Conservation (phyloP, 2,329 filamentous ascomycete genomes). For the Capronia americana region DNA sequence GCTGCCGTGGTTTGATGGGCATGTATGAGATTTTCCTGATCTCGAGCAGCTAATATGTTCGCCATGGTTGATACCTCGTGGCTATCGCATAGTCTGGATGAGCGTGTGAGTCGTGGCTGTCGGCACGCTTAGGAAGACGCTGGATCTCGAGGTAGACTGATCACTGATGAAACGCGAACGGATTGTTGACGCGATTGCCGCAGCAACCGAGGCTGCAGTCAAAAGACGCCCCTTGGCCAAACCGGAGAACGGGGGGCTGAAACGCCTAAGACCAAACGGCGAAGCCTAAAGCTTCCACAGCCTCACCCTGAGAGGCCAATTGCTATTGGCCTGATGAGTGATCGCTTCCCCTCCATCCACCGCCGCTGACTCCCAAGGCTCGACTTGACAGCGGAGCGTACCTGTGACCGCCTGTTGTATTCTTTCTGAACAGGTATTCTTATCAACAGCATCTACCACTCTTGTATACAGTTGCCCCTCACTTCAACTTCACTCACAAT, state of each 20-base stretch:
- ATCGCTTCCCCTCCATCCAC: constrained; percentile 21
- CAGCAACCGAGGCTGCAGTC: constrained; percentile 19
- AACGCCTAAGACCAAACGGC: constrained; percentile 25
- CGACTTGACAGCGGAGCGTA: constrained; percentile 7
- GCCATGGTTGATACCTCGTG: constrained; percentile 22
- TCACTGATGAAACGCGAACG: not conserved
- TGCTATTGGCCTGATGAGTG: constrained; percentile 25
- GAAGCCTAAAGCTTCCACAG: constrained; percentile 21
- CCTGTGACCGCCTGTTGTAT: constrained; percentile 32
- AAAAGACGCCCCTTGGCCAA: constrained; percentile 6
- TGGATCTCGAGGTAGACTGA: not conserved
- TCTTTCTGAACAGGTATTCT: constrained; percentile 20
- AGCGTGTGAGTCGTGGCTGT: constrained; percentile 8
- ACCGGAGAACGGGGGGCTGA: constrained; percentile 4
- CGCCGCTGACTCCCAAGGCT: constrained; percentile 24
- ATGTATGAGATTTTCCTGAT: constrained; percentile 88
- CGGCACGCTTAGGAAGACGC: not conserved
- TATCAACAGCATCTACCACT: constrained; percentile 6
- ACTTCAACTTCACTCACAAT: not conserved
- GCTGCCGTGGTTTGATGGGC: constrained; percentile 73
- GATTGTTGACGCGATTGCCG: constrained; percentile 43
- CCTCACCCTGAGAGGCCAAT: constrained; percentile 13
- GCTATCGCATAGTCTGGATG: constrained; percentile 22
- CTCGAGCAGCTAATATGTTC: constrained; percentile 76
- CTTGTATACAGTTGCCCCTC: constrained; percentile 2